Evolutionary conservation across 148 eudicot species (phyloP).

Genomic region (Gaultheria prostrata): DNA sequence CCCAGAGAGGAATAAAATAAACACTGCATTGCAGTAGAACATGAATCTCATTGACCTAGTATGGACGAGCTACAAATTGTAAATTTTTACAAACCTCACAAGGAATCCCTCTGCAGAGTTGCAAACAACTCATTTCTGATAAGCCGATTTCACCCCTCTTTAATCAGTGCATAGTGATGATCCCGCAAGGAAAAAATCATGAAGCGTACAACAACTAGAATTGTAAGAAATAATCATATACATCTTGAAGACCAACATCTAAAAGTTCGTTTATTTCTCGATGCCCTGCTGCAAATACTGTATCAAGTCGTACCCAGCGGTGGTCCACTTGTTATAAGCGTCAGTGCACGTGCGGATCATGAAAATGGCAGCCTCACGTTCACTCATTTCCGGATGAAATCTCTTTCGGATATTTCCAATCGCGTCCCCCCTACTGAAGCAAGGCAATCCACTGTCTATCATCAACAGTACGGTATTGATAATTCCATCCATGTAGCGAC

Average conservation of each 20-base stretch:
- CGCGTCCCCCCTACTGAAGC: slow-evolving; percentile 95
- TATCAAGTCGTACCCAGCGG: slow-evolving; percentile 96
- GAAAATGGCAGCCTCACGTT: slow-evolving; percentile 89
- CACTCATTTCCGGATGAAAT: slow-evolving; percentile 97
- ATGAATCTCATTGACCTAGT: background rate
- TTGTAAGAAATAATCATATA: slow-evolving; percentile 8
- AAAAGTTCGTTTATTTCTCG: slow-evolving; percentile 52
- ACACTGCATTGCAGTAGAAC: background rate
- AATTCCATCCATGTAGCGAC: slow-evolving; percentile 95
- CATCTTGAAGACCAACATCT: slow-evolving; percentile 9
- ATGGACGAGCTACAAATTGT: background rate
- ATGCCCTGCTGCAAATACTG: slow-evolving; percentile 98
- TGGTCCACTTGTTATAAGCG: slow-evolving; percentile 97
- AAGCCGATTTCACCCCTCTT: slow-evolving; percentile 4
- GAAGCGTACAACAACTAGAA: background rate
- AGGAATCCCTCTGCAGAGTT: slow-evolving; percentile 14
- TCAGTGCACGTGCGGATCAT: slow-evolving; percentile 92
- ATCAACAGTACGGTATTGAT: slow-evolving; percentile 81
- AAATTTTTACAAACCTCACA: slow-evolving; percentile 12
- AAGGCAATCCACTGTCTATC: slow-evolving; percentile 96
- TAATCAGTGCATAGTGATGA: background rate
- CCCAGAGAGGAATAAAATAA: background rate
- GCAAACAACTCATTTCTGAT: slow-evolving; percentile 10
- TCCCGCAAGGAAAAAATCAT: background rate
- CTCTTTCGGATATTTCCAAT: slow-evolving; percentile 89